Conservation (phyloP, 2,329 filamentous ascomycete species). For the Botryosphaeria agaves region DNA sequence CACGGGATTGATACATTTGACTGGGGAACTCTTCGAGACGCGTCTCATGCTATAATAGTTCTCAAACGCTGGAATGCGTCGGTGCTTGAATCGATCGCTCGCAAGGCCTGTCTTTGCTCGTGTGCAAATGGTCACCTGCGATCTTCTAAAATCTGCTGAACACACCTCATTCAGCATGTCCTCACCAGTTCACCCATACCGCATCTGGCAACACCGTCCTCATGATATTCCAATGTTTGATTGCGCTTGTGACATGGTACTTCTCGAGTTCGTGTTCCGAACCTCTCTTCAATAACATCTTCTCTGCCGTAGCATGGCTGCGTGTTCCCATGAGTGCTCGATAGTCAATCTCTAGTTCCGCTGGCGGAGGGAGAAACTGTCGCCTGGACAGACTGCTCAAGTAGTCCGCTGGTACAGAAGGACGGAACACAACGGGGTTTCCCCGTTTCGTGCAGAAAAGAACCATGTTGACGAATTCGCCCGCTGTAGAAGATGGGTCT, state of each 20-base stretch:
- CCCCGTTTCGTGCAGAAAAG: slow-evolving; percentile 79
- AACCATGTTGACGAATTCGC: slow-evolving; percentile 88
- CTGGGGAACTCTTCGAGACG: no score
- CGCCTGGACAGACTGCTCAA: slow-evolving; percentile 52
- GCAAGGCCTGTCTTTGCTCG: no score
- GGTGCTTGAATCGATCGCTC: no score
- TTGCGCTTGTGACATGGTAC: slow-evolving; percentile 59
- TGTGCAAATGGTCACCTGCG: no score
- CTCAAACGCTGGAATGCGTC: no score
- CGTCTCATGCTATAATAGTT: no score
- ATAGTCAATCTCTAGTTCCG: slow-evolving; percentile 42
- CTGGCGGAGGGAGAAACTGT: slow-evolving; percentile 52
- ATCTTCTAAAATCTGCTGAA: neutral
- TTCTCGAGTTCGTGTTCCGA: slow-evolving; percentile 49
- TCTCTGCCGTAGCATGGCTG: slow-evolving; percentile 10
- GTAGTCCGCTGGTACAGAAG: no score
- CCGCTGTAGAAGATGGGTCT: slow-evolving; percentile 26
- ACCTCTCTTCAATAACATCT: slow-evolving; percentile 40
- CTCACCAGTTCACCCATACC: slow-evolving; percentile 80
- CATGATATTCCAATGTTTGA: slow-evolving; percentile 89
- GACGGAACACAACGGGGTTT: no score
- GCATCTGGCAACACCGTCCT: slow-evolving; percentile 56
- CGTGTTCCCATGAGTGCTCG: slow-evolving; percentile 13
- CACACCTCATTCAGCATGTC: neutral
- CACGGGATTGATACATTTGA: no score